Percentiles rank a stretch among this genome's conserved stretches.
Evolutionary conservation across 139 green algal species (phyloP).

Genomic region (Haematococcus sp.): DNA sequence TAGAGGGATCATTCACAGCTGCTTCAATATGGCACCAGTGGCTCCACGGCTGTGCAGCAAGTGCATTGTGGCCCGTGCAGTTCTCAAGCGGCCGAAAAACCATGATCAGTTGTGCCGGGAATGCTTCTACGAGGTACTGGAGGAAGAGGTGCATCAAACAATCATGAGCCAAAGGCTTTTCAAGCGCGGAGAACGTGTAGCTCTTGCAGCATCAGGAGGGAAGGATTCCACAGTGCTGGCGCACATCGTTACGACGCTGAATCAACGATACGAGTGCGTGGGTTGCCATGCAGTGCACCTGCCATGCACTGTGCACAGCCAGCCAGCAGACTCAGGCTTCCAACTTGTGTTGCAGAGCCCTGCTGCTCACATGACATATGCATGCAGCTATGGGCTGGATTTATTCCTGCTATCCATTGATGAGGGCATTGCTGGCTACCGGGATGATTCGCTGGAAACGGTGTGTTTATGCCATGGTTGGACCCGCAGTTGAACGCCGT

Average conservation of each 20-base stretch:
- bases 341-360: not conserved
- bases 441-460: constrained; percentile 94
- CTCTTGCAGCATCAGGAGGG: constrained; percentile 86
- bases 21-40: no score
- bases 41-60: constrained; percentile 12
- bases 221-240: constrained; percentile 98
- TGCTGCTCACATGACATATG: not conserved
- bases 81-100: constrained; percentile 41
- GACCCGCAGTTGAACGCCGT: no score
- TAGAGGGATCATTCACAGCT: no score
- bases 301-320: not conserved
- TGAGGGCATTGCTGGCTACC: constrained; percentile 94
- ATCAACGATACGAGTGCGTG: constrained; percentile 74
- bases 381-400: constrained; percentile 86
- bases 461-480: no score
- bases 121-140: constrained; percentile 90
- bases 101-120: constrained; percentile 75
- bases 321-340: not conserved
- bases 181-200: constrained; percentile 79
- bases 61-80: constrained; percentile 22
- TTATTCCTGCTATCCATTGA: constrained; percentile 96
- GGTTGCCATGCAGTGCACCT: no score
- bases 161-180: constrained; percentile 83
- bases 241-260: constrained; percentile 90
- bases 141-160: constrained; percentile 92